phyloP scores from a whole-genome alignment of 2,329 filamentous ascomycete genomes.

The Colletotrichum tanaceti region DNA sequence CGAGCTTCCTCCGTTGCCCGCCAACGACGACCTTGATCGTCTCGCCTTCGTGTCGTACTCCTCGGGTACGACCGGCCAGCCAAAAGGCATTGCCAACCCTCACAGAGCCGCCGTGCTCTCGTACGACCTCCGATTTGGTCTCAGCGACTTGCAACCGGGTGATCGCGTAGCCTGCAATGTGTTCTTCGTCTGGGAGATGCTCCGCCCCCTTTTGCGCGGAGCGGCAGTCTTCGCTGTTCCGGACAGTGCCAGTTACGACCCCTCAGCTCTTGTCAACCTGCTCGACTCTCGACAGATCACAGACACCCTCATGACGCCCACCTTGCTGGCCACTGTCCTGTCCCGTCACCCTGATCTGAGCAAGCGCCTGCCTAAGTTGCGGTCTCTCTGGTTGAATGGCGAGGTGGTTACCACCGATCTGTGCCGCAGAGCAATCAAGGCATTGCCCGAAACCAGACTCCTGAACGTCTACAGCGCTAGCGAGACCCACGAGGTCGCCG shows the following conservation, averaged over 20 bases:
- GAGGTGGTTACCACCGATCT: conserved; percentile 86
- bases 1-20: conserved; percentile 61
- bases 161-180: conserved; percentile 89
- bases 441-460: conserved; percentile 75
- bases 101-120: conserved; percentile 79
- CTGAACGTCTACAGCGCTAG: conserved; percentile 87
- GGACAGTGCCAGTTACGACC: conserved; percentile 82
- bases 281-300: conserved; percentile 75
- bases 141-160: conserved; percentile 76
- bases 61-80: conserved; percentile 80
- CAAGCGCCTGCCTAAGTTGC: conserved; percentile 71
- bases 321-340: conserved; percentile 79
- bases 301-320: conserved; percentile 87
- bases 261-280: conserved; percentile 77
- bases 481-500: conserved; percentile 84
- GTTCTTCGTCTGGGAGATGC: conserved; percentile 88
- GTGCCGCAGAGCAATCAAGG: conserved; percentile 73
- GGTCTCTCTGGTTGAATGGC: conserved; percentile 82
- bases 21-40: conserved; percentile 76
- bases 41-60: conserved; percentile 86
- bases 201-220: conserved; percentile 79
- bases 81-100: conserved; percentile 86
- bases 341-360: conserved; percentile 75
- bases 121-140: conserved; percentile 76
- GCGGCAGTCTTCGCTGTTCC: conserved; percentile 81